Base-by-base conservation (phyloP, 306 rosid species). In the Corylus americana region DNA sequence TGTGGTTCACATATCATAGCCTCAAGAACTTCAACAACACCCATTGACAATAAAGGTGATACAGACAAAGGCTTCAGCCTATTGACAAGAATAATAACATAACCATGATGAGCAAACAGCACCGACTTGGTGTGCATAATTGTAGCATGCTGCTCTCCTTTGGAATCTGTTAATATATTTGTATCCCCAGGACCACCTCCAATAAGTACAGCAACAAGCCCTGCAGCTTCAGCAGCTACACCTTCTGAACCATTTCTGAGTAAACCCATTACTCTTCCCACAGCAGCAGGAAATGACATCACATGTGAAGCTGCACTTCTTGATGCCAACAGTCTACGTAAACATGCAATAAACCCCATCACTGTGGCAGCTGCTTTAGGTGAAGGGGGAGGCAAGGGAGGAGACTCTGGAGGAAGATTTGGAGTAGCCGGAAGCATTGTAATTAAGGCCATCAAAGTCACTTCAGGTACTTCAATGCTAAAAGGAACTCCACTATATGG, bases 361-460 rank as follows among this genome's bases (percentile, higher is more conserved):
- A 93, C 97, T 59, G 99, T 96, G 75, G 99, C 99, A 75, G 99
- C 99, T 59, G 98, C 99, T 93, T 96, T 96, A 64, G 99, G 99
- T 44, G 99, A 96, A 84, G 99, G 99, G 55, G 99, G 92, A 51
- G 99, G 99, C 90, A 96, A 64, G n/a, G 99, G 96, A 87, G 96
- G 98, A 78, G 92, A 84, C 81, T 96, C 99, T 17, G 99, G 98
- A 83, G 99, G 99, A 91, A 93, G 92, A 90, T 91, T 93, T 35
- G 98, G 98, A 27, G 94, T 88, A n/a, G 98, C 89, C 51, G 99
- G 99, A 83, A 96, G 97, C 99, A 96, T 93, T 47, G 97, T 96
- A 75, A 96, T 93, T 87, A 96, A 93, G 81, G 99, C 98, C 99
- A 96, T 93, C 87, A 96, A 83, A 58, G 98, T 93, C 86, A 96